Evolutionary conservation across 2,329 filamentous ascomycete genomes (phyloP).

Genomic region (Fusarium nelsonii): DNA sequence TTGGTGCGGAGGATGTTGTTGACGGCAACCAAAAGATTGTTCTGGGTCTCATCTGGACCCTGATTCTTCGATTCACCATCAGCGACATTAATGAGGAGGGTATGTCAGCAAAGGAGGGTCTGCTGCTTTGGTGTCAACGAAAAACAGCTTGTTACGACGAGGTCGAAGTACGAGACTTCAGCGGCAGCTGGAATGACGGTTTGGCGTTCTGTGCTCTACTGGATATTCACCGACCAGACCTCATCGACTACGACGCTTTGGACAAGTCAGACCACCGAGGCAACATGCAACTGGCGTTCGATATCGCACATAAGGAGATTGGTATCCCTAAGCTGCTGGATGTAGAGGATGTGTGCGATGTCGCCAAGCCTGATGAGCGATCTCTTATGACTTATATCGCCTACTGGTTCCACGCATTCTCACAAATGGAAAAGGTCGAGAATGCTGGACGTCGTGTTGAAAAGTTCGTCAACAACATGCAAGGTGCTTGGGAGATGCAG

Average conservation of each 20-base stretch:
- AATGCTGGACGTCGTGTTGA: slow-evolving; percentile 96
- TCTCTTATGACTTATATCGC: slow-evolving; percentile 99
- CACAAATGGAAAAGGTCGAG: slow-evolving; percentile 98
- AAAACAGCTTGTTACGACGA: slow-evolving; percentile 99
- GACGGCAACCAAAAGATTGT: slow-evolving; percentile 99
- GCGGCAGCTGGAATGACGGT: slow-evolving; percentile 95
- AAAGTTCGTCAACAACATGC: slow-evolving; percentile 99
- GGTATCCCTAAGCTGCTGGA: slow-evolving; percentile 96
- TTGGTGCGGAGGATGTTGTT: slow-evolving; percentile 97
- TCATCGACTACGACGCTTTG: slow-evolving; percentile 95
- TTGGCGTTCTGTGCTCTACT: slow-evolving; percentile 95
- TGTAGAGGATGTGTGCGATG: slow-evolving; percentile 97
- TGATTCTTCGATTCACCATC: slow-evolving; percentile 98
- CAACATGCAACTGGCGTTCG: slow-evolving; percentile 98
- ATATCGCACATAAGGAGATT: slow-evolving; percentile 95
- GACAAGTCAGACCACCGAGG: slow-evolving; percentile 95
- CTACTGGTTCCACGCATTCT: slow-evolving; percentile 99
- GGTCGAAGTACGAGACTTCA: slow-evolving; percentile 95
- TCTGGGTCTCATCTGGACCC: slow-evolving; percentile 95
- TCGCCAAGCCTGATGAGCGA: slow-evolving; percentile 93
- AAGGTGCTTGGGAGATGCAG: slow-evolving; percentile 99
- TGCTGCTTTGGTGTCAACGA: slow-evolving; percentile 96
- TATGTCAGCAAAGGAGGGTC: slow-evolving; percentile 95
- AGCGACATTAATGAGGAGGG: slow-evolving; percentile 99
- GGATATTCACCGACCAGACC: slow-evolving; percentile 95